Evolutionary conservation across 108 stramenopile species (phyloP).

Genomic region (Cyclotella choctawhatcheeana): DNA sequence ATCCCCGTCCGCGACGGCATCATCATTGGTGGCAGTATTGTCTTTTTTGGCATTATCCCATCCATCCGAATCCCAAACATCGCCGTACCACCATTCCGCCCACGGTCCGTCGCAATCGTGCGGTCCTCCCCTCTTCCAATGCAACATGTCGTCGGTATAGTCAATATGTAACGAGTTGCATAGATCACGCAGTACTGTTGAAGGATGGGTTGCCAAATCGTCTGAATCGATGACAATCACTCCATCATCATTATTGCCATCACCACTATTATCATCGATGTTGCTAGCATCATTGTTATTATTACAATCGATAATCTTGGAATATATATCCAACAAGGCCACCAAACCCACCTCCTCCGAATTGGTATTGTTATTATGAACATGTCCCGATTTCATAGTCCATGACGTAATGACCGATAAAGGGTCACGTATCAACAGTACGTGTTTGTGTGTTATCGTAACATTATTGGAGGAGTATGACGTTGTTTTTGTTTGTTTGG

Average conservation of each 20-base stretch:
- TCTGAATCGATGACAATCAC: slow-evolving; percentile 83
- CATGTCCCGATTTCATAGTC: slow-evolving; percentile 55
- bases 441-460: slow-evolving; percentile 65
- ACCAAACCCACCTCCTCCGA: slow-evolving; percentile 86
- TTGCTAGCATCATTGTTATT: too few relatives aligned
- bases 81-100: slow-evolving; percentile 84
- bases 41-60: slow-evolving; percentile 54
- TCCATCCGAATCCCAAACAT: slow-evolving; percentile 79
- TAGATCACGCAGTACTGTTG: slow-evolving; percentile 44
- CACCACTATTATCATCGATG: too few relatives aligned
- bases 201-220: slow-evolving; percentile 74
- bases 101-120: slow-evolving; percentile 86
- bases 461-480: too few relatives aligned
- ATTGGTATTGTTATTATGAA: slow-evolving; percentile 67
- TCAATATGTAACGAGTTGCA: slow-evolving; percentile 68
- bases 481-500: too few relatives aligned
- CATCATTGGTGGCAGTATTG: too few relatives aligned
- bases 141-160: slow-evolving; percentile 72
- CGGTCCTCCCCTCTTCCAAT: slow-evolving; percentile 66
- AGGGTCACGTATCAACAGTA: slow-evolving; percentile 75
- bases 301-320: slow-evolving; percentile 40
- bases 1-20: too few relatives aligned
- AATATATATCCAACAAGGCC: slow-evolving; percentile 74
- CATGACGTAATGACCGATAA: slow-evolving; percentile 70
- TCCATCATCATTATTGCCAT: background rate